These are phyloP conservation scores for Climacium dendroides DNA, from an alignment of 225 moss, liverwort and hornwort genomes.

Conservation along the genomic window DNA sequence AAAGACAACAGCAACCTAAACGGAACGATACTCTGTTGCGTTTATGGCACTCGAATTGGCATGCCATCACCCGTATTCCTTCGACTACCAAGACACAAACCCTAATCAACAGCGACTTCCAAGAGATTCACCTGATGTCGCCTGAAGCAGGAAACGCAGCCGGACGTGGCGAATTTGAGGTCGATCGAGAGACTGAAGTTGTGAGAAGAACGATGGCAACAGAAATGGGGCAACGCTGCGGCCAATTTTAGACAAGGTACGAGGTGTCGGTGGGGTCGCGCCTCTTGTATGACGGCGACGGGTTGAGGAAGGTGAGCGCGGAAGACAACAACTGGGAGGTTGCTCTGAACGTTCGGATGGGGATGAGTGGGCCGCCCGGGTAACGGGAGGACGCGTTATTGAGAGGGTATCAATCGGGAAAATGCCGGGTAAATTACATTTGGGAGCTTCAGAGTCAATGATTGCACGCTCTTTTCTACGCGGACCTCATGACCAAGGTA, in stretches of 20 bases:
- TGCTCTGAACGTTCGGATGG: not conserved
- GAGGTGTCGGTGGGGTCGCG: not conserved
- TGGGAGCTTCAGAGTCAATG: not conserved
- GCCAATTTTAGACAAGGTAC: not conserved
- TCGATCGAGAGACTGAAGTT: not conserved
- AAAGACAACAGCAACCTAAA: not conserved
- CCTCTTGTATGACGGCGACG: not conserved
- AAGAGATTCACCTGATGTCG: not conserved
- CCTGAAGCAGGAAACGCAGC: not conserved
- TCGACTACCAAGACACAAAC: not conserved
- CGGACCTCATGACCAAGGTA: not conserved
- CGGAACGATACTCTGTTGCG: not conserved
- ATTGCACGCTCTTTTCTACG: not conserved
- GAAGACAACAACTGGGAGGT: not conserved
- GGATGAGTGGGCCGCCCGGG: not conserved
- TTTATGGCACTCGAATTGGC: not conserved
- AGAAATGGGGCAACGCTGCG: not conserved
- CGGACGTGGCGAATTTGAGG: not conserved
- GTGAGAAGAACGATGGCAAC: not conserved
- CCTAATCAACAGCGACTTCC: not conserved
- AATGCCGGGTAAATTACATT: not conserved
- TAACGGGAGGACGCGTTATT: not conserved
- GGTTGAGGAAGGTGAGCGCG: no score
- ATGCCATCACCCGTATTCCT: not conserved
- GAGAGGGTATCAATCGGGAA: not conserved